phyloP scores from a whole-genome alignment of 192 early-diverging fungal genomes.

The Coemansia sp. region DNA sequence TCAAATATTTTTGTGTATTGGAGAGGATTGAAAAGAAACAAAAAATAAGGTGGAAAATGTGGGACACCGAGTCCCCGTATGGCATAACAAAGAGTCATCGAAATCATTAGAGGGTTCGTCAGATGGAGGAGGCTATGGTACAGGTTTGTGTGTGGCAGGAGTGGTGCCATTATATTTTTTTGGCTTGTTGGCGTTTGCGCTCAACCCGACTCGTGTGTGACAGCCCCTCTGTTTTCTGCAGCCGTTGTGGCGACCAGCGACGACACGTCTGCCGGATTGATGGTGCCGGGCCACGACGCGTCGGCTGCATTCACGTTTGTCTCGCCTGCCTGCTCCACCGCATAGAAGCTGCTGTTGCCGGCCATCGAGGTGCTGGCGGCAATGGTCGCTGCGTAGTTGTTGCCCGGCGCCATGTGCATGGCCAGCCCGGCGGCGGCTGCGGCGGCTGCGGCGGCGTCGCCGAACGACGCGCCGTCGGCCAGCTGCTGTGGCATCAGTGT shows the following conservation, averaged over 20 bases:
- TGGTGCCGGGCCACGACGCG: background rate
- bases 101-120: background rate
- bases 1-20: too few relatives aligned
- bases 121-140: background rate
- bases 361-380: slow-evolving; percentile 8
- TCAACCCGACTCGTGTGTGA: background rate
- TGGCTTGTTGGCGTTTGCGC: too few relatives aligned
- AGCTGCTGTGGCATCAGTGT: too few relatives aligned
- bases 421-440: slow-evolving; percentile 7
- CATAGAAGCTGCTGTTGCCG: slow-evolving; percentile 1
- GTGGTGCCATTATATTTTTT: too few relatives aligned
- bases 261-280: slow-evolving; percentile 5
- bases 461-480: too few relatives aligned
- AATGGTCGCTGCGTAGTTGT: slow-evolving; percentile 11
- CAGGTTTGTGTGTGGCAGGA: background rate
- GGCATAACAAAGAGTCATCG: background rate
- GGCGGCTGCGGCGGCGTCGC: too few relatives aligned
- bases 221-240: background rate
- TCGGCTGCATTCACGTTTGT: background rate
- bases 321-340: background rate
- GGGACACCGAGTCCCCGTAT: background rate
- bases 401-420: slow-evolving; percentile 5
- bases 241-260: background rate
- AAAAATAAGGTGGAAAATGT: too few relatives aligned
- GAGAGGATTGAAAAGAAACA: background rate